Conservation (phyloP, 768 basidiomycete species). For the Nidula microcarpa region DNA sequence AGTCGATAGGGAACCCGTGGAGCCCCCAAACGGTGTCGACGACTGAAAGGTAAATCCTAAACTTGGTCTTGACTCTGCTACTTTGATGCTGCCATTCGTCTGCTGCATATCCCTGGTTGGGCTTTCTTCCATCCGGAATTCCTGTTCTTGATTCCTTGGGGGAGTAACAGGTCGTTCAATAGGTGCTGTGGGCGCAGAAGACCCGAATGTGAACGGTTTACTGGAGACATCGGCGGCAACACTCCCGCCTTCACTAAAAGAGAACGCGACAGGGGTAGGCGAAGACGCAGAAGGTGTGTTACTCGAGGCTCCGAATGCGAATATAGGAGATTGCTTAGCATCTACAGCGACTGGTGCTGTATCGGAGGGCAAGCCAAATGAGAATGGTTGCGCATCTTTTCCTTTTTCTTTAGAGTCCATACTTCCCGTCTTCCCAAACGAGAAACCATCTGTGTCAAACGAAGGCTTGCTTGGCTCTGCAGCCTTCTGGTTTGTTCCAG, state of each 20-base stretch:
- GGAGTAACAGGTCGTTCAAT: slow-evolving; percentile 58
- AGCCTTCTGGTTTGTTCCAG: too few relatives aligned
- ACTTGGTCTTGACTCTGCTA: slow-evolving; percentile 32
- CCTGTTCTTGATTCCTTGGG: slow-evolving; percentile 59
- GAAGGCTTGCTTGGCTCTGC: too few relatives aligned
- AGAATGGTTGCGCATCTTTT: slow-evolving; percentile 11
- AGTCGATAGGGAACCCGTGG: too few relatives aligned
- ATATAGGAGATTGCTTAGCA: slow-evolving; percentile 17
- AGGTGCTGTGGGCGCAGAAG: slow-evolving; percentile 22
- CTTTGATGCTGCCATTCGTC: slow-evolving; percentile 33
- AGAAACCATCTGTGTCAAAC: slow-evolving; percentile 5
- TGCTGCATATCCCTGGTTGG: slow-evolving; percentile 64
- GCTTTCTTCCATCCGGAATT: slow-evolving; percentile 81
- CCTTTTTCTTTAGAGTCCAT: slow-evolving; percentile 1
- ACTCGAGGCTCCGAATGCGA: slow-evolving; percentile 38
- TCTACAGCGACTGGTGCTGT: background rate
- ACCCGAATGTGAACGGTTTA: slow-evolving; percentile 56
- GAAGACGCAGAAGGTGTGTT: slow-evolving; percentile 12
- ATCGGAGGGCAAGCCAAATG: slow-evolving; percentile 34
- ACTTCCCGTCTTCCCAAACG: slow-evolving; percentile 2
- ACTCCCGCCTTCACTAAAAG: slow-evolving; percentile 47
- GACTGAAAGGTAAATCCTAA: slow-evolving; percentile 46
- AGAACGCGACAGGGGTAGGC: slow-evolving; percentile 34
- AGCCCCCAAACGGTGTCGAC: too few relatives aligned
- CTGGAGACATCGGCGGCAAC: slow-evolving; percentile 39